Conservation (phyloP, 768 basidiomycete genomes). For the Leucosporidium scottii region DNA sequence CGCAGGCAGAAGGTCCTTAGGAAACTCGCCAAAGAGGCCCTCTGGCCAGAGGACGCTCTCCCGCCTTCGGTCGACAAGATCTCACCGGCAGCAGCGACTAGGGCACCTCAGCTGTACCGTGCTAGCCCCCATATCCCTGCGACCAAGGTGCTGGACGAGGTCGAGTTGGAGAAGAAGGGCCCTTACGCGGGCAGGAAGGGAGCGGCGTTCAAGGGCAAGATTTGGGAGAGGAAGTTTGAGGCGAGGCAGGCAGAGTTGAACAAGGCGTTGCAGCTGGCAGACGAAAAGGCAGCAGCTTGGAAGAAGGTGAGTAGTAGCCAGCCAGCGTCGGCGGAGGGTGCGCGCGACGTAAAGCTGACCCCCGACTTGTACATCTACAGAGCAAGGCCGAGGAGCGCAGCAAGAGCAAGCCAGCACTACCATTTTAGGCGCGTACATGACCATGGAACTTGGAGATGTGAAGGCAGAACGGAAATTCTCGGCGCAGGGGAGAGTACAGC, state of each 20-base stretch:
- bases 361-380: neutral
- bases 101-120: conserved; percentile 9
- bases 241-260: conserved; percentile 12
- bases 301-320: conserved; percentile 22
- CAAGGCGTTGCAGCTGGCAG: conserved; percentile 14
- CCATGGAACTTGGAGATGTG: neutral
- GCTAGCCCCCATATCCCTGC: conserved; percentile 10
- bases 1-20: conserved; percentile 27
- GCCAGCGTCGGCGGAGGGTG: neutral
- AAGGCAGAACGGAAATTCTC: neutral
- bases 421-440: conserved; percentile 9
- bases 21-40: neutral
- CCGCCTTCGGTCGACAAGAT: conserved; percentile 2
- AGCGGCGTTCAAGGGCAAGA: conserved; percentile 33
- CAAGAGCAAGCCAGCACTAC: conserved; percentile 23
- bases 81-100: neutral
- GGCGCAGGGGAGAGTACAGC: neutral
- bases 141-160: conserved; percentile 14
- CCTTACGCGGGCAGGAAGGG: conserved; percentile 32
- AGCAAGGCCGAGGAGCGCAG: conserved; percentile 4
- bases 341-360: neutral
- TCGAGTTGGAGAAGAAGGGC: conserved; percentile 22
- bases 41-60: conserved; percentile 10
- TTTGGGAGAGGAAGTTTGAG: conserved; percentile 30
- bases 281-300: conserved; percentile 15